Evolutionary conservation across 805 yeast genomes (phyloP), one percentile per base, ranked within the genome.

Genomic region (Metschnikowia anglica): DNA sequence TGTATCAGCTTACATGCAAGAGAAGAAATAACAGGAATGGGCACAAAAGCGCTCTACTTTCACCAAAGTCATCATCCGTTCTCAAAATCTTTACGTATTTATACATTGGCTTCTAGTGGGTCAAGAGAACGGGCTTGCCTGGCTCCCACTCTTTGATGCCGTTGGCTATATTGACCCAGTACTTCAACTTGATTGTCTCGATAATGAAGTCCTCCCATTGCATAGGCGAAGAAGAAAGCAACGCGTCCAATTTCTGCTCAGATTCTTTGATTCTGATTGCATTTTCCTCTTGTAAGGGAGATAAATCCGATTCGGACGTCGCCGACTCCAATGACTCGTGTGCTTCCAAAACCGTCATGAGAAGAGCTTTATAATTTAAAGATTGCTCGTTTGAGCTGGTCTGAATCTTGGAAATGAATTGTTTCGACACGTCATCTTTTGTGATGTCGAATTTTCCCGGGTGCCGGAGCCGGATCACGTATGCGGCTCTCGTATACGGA

Each of bases 321-420:
- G 88, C 82, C 50, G 79, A 79, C 47, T 87, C 95, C 44, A 90
- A 66, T 31, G 79, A 76, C 62, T 91, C 99, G 59, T 90, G 93
- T 4, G 88, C 80, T 51, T 88, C 95, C 64, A 91, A 69, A 17
- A 91, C 85, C 33, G 79, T 79, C 83, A 88, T 77, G 30, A 91
- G 65, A 56, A 87, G 66, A 12, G 68, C 74, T 44, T 82, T 79
- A 46, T 80, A 70, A 26, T 61, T 65, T 32, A 65, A 42, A 9
- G 68, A 50, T n/a, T 52, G 54, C 27, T 61, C 65, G n/a, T 59
- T 58, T 1, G 67, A 61, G 5, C 52, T 41, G 3, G 48, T 29
- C 49, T 70, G 73, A 26, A 63, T 78, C 37, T 63, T 65, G 37
- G 66, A 70, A 52, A 70, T 79, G 47, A 64, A 63, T 35, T 54